phyloP scores from a whole-genome alignment of 306 rosid species.

The Quercus robur region DNA sequence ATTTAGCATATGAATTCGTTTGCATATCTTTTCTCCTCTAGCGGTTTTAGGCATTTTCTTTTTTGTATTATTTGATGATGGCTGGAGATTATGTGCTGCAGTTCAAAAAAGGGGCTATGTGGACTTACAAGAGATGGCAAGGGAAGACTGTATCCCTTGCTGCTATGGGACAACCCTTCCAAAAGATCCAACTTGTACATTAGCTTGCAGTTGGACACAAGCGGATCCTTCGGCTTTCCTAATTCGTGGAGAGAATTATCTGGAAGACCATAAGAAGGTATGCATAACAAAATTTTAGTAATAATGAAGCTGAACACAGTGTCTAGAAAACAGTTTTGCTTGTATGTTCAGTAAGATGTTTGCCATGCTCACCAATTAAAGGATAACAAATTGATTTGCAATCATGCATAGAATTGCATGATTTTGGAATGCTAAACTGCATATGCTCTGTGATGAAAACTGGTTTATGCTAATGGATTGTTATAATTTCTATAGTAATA shows the following conservation, averaged over 20 bases:
- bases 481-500: neutral
- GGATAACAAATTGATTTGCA: neutral
- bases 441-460: neutral
- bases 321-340: neutral
- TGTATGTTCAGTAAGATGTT: neutral
- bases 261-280: conserved; percentile 67
- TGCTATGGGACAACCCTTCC: conserved; percentile 67
- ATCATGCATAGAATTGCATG: neutral
- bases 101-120: conserved; percentile 77
- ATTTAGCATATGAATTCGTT: neutral
- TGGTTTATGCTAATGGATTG: neutral
- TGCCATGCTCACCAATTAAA: neutral
- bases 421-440: neutral
- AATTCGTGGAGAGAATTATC: conserved; percentile 69
- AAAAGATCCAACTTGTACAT: conserved; percentile 51
- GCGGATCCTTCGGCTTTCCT: conserved; percentile 77
- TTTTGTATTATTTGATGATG: conserved; percentile 10
- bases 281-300: neutral
- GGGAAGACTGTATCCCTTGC: conserved; percentile 43
- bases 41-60: neutral
- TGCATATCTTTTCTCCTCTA: neutral
- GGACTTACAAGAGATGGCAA: conserved; percentile 54
- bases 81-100: conserved; percentile 30
- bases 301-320: neutral
- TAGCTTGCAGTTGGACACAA: conserved; percentile 65